phyloP scores from a whole-genome alignment of 768 basidiomycete genomes.

The Suillus sp. region DNA sequence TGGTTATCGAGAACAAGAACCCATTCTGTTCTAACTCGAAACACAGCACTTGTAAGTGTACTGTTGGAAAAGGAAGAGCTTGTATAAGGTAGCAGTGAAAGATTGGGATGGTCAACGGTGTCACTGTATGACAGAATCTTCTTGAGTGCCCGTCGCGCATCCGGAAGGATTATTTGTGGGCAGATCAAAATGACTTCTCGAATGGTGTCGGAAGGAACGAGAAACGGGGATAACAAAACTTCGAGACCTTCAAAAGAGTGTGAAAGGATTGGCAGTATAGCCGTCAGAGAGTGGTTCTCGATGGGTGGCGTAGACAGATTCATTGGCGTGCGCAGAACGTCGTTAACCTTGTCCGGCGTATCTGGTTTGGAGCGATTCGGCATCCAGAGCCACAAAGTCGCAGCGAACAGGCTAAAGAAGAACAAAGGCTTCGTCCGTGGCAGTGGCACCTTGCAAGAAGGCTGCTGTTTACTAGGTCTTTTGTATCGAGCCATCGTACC shows the following conservation, averaged over 20 bases:
- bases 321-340: background rate
- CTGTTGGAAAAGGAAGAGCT: constrained; percentile 22
- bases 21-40: constrained; percentile 48
- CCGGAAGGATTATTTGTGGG: constrained; percentile 38
- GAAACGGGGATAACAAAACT: constrained; percentile 40
- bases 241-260: constrained; percentile 38
- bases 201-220: constrained; percentile 37
- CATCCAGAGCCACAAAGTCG: background rate
- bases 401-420: background rate
- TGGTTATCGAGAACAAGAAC: constrained; percentile 53
- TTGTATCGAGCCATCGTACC: background rate
- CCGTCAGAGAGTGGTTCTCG: constrained; percentile 43
- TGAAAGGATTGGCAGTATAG: constrained; percentile 48
- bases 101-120: constrained; percentile 40
- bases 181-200: constrained; percentile 51
- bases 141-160: constrained; percentile 41
- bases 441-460: background rate
- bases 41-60: constrained; percentile 39
- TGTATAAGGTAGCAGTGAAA: constrained; percentile 41
- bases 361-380: background rate
- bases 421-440: background rate
- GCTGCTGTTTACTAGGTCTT: background rate
- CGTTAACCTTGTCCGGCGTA: background rate
- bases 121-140: constrained; percentile 30
- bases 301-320: constrained; percentile 17